phyloP scores from a whole-genome alignment of 2,329 filamentous ascomycete species.

The Penicillium sp. region DNA sequence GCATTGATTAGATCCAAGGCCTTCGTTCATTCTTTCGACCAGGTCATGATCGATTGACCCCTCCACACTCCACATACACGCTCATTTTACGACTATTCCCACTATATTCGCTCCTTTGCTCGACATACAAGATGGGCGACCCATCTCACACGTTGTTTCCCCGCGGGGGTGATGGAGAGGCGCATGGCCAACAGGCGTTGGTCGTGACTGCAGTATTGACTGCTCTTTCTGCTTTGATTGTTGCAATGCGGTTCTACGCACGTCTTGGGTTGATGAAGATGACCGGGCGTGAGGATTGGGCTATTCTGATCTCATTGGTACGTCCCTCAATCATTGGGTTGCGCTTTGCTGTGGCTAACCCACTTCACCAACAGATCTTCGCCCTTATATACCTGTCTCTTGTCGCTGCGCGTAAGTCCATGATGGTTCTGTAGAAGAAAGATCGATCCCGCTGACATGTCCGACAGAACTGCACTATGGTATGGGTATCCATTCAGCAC shows the following conservation, averaged over 20 bases:
- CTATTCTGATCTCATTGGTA: slow-evolving; percentile 30
- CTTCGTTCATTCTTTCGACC: slow-evolving; percentile 3
- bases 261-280: slow-evolving; percentile 30
- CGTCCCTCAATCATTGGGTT: neutral
- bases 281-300: slow-evolving; percentile 36
- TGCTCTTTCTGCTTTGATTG: slow-evolving; percentile 21
- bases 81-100: slow-evolving; percentile 12
- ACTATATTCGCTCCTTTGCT: slow-evolving; percentile 8
- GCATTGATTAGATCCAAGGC: neutral
- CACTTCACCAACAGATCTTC: slow-evolving; percentile 14
- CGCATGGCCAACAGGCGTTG: slow-evolving; percentile 28
- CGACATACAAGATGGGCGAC: slow-evolving; percentile 15
- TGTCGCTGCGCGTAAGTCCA: slow-evolving; percentile 28
- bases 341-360: neutral
- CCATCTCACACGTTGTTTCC: slow-evolving; percentile 17
- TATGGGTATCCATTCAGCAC: slow-evolving; percentile 25
- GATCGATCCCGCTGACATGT: slow-evolving; percentile 5
- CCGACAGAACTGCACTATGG: slow-evolving; percentile 27
- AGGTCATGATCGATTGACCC: slow-evolving; percentile 1
- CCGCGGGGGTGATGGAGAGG: slow-evolving; percentile 17
- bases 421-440: neutral
- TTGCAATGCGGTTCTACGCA: slow-evolving; percentile 31
- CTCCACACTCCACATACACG: slow-evolving; percentile 1
- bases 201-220: slow-evolving; percentile 34
- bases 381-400: slow-evolving; percentile 29